phyloP scores from a whole-genome alignment of 306 rosid genomes.

The Acacia acuminata region DNA sequence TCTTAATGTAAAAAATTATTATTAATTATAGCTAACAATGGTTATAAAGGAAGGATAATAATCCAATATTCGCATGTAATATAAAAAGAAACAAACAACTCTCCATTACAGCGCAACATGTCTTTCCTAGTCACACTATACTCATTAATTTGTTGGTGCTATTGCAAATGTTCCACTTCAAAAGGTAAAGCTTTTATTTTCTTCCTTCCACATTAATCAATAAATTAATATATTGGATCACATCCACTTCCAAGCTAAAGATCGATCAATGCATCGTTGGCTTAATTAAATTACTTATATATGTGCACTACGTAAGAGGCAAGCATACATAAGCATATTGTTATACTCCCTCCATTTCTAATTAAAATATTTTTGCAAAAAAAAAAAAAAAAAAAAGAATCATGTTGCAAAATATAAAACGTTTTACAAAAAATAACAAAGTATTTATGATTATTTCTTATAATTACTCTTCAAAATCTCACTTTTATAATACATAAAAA shows the following conservation, averaged over 20 bases:
- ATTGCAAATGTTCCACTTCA: slow-evolving; percentile 37
- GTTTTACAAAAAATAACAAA: no score
- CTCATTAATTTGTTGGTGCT: not conserved
- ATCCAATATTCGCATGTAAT: slow-evolving; percentile 15
- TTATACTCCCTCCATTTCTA: not conserved
- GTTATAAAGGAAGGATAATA: not conserved
- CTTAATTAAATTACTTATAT: no score
- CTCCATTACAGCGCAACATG: not conserved
- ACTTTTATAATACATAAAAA: no score
- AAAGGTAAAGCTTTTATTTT: slow-evolving; percentile 5
- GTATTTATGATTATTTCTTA: no score
- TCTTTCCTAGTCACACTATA: not conserved
- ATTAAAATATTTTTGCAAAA: no score
- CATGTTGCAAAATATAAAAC: no score
- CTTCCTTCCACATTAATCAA: not conserved
- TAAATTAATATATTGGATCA: not conserved
- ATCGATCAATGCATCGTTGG: not conserved
- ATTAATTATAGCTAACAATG: slow-evolving; percentile 7
- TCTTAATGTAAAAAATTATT: not conserved
- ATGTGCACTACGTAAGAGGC: no score
- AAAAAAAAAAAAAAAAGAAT: no score
- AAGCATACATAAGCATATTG: no score
- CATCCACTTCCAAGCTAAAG: not conserved
- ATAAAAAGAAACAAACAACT: slow-evolving; percentile 26
- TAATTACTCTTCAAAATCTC: no score